Evolutionary conservation across 2,329 filamentous ascomycete species (phyloP), one percentile per base, ranked within the genome.

Genomic region (Epichloe amarillans): DNA sequence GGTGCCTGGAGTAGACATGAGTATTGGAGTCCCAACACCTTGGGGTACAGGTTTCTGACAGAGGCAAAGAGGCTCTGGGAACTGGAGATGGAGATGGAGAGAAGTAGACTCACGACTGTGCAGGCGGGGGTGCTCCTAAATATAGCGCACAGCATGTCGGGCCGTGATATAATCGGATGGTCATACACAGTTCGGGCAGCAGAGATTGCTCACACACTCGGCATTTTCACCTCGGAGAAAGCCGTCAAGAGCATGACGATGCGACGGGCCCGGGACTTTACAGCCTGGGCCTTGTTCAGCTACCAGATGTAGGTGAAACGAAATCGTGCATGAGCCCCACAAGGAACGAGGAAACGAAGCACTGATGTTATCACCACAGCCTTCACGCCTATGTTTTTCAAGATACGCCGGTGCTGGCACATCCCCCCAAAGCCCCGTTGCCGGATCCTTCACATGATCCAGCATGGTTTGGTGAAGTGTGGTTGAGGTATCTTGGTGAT

Each of bases 21-120:
- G 40, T 66, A 64, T 46, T 70, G 67, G 67, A 64, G 64, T 15
- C 65, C 66, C 0, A 35, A 59, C 1, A 69, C 57, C 1, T 54
- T 69, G 0, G 43, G 52, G 0, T 70, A 69, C 30, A 60, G 61
- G 2, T 71, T 72, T 19, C 50, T 66, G 4, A 64, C 66, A 0
- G 69, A 72, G 54, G 66, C 67, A 0, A 66, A 63, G 33, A 62
- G 67, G 2, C 52, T 71, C 3, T 68, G 68, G 64, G 66, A 71
- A 17, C 49, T 68, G 0, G 64, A 69, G 30, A 30, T 30, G 30
- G 30, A 30, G 30, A 11, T 30, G 30, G 30, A 4, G 30, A 30
- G 30, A 10, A 30, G 7, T 30, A 30, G 30, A 30, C 30, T 72
- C 6, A 67, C 67, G 0, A 69, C 65, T 0, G 57, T 68, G 1